phyloP scores from a whole-genome alignment of 192 early-diverging fungal genomes.

The Coemansia sp. region DNA sequence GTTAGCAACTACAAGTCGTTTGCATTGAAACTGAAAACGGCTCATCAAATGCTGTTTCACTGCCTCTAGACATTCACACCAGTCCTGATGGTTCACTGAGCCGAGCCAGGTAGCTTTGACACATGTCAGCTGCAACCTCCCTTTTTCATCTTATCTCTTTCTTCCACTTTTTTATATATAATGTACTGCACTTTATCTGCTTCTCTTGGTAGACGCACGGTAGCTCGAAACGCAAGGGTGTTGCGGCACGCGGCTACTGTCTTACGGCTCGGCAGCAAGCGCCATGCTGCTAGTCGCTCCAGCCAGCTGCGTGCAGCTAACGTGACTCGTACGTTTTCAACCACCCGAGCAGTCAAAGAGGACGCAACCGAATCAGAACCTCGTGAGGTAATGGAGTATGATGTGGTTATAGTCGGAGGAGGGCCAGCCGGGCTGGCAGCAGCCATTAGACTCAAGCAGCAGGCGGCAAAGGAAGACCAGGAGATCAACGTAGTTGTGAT shows the following conservation, averaged over 20 bases:
- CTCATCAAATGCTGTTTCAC: too few relatives aligned
- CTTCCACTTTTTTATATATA: background rate
- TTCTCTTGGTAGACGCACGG: background rate
- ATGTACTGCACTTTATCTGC: background rate
- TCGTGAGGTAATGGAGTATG: slow-evolving; percentile 81
- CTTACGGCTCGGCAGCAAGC: slow-evolving; percentile 2
- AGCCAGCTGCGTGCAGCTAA: background rate
- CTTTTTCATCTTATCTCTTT: slow-evolving; percentile 4
- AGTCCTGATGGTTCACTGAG: too few relatives aligned
- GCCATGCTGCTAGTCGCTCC: background rate
- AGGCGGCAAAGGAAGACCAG: slow-evolving; percentile 72
- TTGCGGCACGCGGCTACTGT: too few relatives aligned
- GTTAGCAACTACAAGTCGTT: too few relatives aligned
- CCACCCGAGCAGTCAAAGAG: slow-evolving; percentile 4
- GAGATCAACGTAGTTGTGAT: slow-evolving; percentile 88
- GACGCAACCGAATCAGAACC: slow-evolving; percentile 54
- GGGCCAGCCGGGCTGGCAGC: slow-evolving; percentile 93
- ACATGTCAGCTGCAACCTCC: background rate
- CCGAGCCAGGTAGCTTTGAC: too few relatives aligned
- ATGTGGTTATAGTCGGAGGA: slow-evolving; percentile 94
- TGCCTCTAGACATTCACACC: too few relatives aligned
- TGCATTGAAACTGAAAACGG: too few relatives aligned
- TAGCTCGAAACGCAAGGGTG: background rate
- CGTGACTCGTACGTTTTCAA: slow-evolving; percentile 9
- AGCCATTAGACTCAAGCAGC: slow-evolving; percentile 93